Percentiles rank a stretch among this genome's conserved stretches.
phyloP scores from a whole-genome alignment of 2,329 filamentous ascomycete genomes.

The Beauveria medogensis region DNA sequence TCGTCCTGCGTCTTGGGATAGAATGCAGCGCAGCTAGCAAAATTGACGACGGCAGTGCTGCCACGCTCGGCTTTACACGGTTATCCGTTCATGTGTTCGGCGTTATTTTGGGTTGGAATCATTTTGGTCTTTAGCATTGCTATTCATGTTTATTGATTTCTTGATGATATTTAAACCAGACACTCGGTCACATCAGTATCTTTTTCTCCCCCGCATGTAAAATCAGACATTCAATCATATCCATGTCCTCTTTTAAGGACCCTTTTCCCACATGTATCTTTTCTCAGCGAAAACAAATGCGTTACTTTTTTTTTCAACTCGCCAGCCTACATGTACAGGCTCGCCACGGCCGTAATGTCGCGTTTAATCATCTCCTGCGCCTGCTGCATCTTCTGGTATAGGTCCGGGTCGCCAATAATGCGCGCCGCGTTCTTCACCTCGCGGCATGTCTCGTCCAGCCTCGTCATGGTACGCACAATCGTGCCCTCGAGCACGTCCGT shows the following conservation, averaged over 20 bases:
- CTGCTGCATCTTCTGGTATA: slow-evolving; percentile 94
- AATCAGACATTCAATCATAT: not conserved
- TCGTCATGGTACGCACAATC: slow-evolving; percentile 88
- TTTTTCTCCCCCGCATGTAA: not conserved
- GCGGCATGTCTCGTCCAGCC: slow-evolving; percentile 89
- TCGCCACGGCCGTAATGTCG: slow-evolving; percentile 85
- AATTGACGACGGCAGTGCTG: not conserved
- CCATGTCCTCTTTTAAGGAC: not conserved
- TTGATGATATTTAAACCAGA: not conserved
- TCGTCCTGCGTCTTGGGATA: not conserved
- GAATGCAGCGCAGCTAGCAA: not conserved
- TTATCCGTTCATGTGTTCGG: slow-evolving; percentile 2
- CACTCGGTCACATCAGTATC: not conserved
- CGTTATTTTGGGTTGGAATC: slow-evolving; percentile 6
- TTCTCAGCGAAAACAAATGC: too few species aligned
- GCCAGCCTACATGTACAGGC: slow-evolving; percentile 65
- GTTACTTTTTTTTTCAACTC: too few species aligned
- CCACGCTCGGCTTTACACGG: not conserved
- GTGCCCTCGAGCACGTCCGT: slow-evolving; percentile 97
- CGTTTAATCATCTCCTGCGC: slow-evolving; percentile 97
- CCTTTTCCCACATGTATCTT: not conserved
- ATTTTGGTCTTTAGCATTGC: not conserved
- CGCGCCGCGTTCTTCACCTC: slow-evolving; percentile 96
- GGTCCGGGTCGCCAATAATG: slow-evolving; percentile 85
- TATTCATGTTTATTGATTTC: not conserved